Percentiles rank a stretch among this genome's conserved stretches.
These are phyloP conservation scores for Emergomyces pasteurianus DNA, from an alignment of 2,329 filamentous ascomycete species.

Conservation along the genomic window DNA sequence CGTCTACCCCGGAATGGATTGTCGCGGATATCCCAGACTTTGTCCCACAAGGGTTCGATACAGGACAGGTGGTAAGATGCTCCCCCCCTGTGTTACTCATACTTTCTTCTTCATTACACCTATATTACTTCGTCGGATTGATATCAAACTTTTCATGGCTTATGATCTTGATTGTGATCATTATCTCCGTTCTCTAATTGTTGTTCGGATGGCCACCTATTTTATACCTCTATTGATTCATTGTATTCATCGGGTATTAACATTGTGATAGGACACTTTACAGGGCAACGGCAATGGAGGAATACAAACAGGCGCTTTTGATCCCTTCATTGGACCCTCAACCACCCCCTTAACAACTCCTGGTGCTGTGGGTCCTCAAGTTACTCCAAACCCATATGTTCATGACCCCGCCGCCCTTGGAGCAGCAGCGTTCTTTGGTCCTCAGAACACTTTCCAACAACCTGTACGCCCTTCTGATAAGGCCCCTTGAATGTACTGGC, in stretches of 20 bases:
- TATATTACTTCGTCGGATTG: not conserved
- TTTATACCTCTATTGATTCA: not conserved
- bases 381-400: conserved; percentile 63
- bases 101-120: not conserved
- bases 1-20: conserved; percentile 32
- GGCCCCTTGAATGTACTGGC: conserved; percentile 11
- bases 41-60: conserved; percentile 41
- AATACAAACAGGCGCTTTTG: conserved; percentile 43
- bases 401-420: conserved; percentile 53
- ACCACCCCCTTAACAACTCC: conserved; percentile 41
- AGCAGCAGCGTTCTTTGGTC: conserved; percentile 54
- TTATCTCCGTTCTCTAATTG: not conserved
- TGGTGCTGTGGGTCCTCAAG: conserved; percentile 26
- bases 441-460: conserved; percentile 47
- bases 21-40: conserved; percentile 36
- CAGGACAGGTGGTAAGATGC: conserved; percentile 29
- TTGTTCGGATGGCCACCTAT: not conserved
- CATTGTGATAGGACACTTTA: conserved; percentile 19
- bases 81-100: not conserved
- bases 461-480: conserved; percentile 39
- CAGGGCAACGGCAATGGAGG: conserved; percentile 39
- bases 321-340: conserved; percentile 51
- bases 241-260: not conserved
- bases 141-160: not conserved
- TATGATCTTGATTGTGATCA: not conserved